Conservation (phyloP, 371 early-diverging fungal species). For the Amoeboaphelidium protococcarum region DNA sequence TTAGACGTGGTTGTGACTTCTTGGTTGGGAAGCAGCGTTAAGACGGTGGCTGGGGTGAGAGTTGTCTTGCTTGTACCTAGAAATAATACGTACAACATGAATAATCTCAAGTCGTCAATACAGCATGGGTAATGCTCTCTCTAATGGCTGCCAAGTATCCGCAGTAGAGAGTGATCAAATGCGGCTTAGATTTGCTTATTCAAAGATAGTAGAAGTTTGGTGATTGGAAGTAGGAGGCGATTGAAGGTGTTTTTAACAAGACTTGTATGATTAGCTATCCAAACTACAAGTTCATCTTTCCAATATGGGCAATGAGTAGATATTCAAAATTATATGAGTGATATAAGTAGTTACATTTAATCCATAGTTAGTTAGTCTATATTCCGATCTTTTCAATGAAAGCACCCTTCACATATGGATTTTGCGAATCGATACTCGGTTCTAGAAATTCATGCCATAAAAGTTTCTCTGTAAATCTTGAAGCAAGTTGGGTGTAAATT, state of each 20-base stretch:
- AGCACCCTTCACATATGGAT: too few relatives aligned
- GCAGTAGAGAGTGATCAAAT: conserved; percentile 32
- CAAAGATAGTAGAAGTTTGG: conserved; percentile 58
- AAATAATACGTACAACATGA: conserved; percentile 31
- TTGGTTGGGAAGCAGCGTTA: conserved; percentile 46
- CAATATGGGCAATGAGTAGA: conserved; percentile 80
- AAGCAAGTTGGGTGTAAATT: too few relatives aligned
- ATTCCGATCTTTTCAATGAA: too few relatives aligned
- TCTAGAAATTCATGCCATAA: too few relatives aligned
- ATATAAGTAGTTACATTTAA: too few relatives aligned
- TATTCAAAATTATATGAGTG: conserved; percentile 44
- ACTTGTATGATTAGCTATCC: conserved; percentile 64
- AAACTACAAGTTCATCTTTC: conserved; percentile 77
- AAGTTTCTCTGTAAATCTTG: too few relatives aligned
- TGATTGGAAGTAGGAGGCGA: conserved; percentile 81
- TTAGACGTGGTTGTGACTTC: conserved; percentile 54
- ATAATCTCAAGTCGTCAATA: conserved; percentile 67
- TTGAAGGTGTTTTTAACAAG: conserved; percentile 94
- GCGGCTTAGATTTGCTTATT: conserved; percentile 55
- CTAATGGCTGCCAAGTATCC: conserved; percentile 72
- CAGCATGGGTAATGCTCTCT: conserved; percentile 59
- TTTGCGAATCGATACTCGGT: too few relatives aligned
- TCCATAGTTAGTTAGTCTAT: too few relatives aligned
- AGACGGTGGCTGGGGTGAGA: conserved; percentile 95
- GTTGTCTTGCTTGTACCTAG: conserved; percentile 49